Evolutionary conservation across 352 stramenopile species (phyloP).

Genomic region (Phytophthora pluvialis): DNA sequence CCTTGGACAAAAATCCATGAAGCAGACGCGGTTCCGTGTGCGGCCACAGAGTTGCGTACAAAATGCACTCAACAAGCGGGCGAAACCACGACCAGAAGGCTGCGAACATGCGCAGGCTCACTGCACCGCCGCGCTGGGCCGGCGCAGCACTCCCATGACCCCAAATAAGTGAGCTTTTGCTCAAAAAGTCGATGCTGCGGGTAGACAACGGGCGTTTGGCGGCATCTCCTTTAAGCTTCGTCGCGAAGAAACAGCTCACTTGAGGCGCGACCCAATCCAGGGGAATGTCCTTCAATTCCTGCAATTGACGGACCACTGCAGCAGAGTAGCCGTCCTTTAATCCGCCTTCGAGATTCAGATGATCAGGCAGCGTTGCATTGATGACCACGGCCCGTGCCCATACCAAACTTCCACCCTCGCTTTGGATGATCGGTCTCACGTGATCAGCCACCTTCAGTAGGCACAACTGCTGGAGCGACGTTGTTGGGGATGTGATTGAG

Average conservation of each 20-base stretch:
- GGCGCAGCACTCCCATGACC: conserved; percentile 42
- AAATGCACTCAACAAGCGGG: conserved; percentile 71
- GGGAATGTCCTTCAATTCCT: conserved; percentile 49
- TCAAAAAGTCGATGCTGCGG: conserved; percentile 81
- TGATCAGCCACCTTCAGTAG: conserved; percentile 63
- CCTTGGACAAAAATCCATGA: conserved; percentile 86
- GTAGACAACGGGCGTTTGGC: conserved; percentile 70
- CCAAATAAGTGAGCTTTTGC: conserved; percentile 78
- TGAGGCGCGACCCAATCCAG: conserved; percentile 72
- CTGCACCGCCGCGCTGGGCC: conserved; percentile 43
- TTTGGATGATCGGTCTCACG: conserved; percentile 46
- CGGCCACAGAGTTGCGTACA: conserved; percentile 62
- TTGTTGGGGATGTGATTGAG: conserved; percentile 26
- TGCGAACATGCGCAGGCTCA: conserved; percentile 73
- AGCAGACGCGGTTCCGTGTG: conserved; percentile 81
- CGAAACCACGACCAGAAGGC: conserved; percentile 83
- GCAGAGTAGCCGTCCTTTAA: conserved; percentile 28
- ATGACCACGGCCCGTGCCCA: conserved; percentile 75
- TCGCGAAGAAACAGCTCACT: conserved; percentile 81
- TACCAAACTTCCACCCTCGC: conserved; percentile 59
- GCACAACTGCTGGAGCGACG: conserved; percentile 52
- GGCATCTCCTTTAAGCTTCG: conserved; percentile 70
- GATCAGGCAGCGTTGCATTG: conserved; percentile 32
- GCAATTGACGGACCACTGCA: conserved; percentile 46
- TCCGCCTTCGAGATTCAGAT: conserved; percentile 11